Evolutionary conservation across 2,329 filamentous ascomycete species (phyloP).

Genomic region (Botryotinia narcissicola): DNA sequence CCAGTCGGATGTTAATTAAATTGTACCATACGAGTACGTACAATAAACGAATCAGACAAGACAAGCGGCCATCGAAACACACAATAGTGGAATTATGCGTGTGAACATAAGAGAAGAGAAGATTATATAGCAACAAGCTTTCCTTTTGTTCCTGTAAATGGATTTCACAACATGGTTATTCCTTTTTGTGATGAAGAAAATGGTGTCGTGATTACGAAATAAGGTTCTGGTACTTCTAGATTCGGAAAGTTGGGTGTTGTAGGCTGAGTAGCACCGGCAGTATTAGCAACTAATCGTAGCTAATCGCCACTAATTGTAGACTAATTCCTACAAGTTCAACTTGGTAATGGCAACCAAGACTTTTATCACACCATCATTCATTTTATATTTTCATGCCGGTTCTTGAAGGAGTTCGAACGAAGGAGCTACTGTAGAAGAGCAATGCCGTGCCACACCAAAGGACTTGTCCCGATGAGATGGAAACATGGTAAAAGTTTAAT

Average conservation of each 20-base stretch:
- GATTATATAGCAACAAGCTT: neutral
- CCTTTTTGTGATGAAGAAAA: neutral
- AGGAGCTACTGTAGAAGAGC: neutral
- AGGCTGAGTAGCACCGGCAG: neutral
- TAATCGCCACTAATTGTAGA: neutral
- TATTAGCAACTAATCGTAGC: neutral
- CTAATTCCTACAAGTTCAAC: neutral
- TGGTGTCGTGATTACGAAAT: neutral
- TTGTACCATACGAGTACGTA: neutral
- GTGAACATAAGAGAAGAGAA: neutral
- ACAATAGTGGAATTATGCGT: conserved; percentile 3
- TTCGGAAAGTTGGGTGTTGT: neutral
- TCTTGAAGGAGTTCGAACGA: neutral
- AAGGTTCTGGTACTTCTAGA: neutral
- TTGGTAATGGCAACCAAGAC: neutral
- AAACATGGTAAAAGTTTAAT: neutral
- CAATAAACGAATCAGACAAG: neutral
- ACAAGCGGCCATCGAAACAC: neutral
- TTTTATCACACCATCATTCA: neutral
- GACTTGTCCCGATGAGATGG: neutral
- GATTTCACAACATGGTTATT: neutral
- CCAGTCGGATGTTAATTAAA: conserved; percentile 1
- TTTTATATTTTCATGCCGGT: neutral
- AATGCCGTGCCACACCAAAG: neutral
- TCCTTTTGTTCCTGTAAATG: neutral